Evolutionary conservation across 2,329 filamentous ascomycete genomes (phyloP).

Genomic region (Pseudogymnoascus sp.): DNA sequence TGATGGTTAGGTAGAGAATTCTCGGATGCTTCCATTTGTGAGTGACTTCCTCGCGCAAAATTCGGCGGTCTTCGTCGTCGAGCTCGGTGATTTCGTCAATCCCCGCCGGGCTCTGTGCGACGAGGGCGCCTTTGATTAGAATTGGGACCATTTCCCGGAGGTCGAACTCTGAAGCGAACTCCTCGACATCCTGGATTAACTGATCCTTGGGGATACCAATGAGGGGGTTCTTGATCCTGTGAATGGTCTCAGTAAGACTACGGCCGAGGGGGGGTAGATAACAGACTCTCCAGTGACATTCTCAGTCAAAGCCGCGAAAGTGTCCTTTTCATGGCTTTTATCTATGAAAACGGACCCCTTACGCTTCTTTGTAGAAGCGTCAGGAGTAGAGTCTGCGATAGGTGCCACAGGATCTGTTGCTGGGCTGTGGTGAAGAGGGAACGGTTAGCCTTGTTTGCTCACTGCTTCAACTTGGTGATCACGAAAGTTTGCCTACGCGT

Average conservation of each 20-base stretch:
- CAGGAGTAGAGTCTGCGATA: not conserved
- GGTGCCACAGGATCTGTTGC: not conserved
- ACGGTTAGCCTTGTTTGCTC: not conserved
- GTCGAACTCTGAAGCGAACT: constrained; percentile 49
- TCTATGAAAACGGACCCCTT: constrained; percentile 17
- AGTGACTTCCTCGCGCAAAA: constrained; percentile 43
- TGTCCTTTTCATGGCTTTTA: constrained; percentile 14
- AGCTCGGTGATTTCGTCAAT: constrained; percentile 20
- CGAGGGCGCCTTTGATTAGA: constrained; percentile 28
- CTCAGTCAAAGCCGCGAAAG: constrained; percentile 17
- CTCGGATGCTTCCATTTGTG: constrained; percentile 59
- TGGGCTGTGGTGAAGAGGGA: not conserved
- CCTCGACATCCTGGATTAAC: constrained; percentile 45
- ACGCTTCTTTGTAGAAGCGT: not conserved
- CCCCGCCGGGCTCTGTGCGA: constrained; percentile 29
- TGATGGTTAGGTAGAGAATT: constrained; percentile 57
- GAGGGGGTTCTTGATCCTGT: constrained; percentile 47
- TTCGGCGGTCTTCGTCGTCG: constrained; percentile 24
- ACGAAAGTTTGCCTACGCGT: not conserved
- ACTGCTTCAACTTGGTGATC: not conserved
- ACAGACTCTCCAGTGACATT: constrained; percentile 22
- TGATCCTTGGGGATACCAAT: constrained; percentile 41
- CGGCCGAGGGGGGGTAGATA: not conserved
- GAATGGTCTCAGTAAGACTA: not conserved
- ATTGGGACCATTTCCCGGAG: constrained; percentile 33